Evolutionary conservation across 495 filamentous ascomycete species (phyloP).

Genomic region (Pyrenula massariospora): DNA sequence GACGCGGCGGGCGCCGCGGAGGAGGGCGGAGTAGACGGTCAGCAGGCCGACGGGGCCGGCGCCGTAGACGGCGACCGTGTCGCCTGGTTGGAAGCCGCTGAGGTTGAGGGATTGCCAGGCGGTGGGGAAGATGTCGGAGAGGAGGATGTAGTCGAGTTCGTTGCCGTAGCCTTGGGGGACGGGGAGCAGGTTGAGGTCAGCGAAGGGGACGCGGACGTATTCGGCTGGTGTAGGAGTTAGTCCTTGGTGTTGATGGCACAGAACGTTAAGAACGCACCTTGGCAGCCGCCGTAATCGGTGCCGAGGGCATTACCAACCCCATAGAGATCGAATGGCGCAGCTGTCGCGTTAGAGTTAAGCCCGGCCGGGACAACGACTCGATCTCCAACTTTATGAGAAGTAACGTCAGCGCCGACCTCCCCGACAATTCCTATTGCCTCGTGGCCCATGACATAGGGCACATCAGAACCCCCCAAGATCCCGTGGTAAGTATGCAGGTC

Average conservation of each 20-base stretch:
- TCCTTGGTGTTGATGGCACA: slow-evolving; percentile 10
- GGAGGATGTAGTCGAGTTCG: slow-evolving; percentile 19
- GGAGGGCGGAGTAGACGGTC: slow-evolving; percentile 22
- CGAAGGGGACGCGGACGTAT: slow-evolving; percentile 21
- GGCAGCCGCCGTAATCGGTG: neutral
- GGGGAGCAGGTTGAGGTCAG: slow-evolving; percentile 14
- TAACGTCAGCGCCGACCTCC: slow-evolving; percentile 12
- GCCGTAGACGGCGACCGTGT: slow-evolving; percentile 28
- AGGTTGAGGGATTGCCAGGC: slow-evolving; percentile 16
- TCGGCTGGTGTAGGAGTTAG: slow-evolving; percentile 11
- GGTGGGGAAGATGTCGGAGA: slow-evolving; percentile 24
- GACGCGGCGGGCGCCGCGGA: slow-evolving; percentile 20
- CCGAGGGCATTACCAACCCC: neutral
- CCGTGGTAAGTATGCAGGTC: slow-evolving; percentile 18
- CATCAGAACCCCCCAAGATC: slow-evolving; percentile 1
- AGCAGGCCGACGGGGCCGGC: slow-evolving; percentile 27
- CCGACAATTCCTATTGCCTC: slow-evolving; percentile 21
- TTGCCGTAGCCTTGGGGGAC: slow-evolving; percentile 10
- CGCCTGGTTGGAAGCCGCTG: slow-evolving; percentile 18
- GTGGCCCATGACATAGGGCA: slow-evolving; percentile 18
- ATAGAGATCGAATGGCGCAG: slow-evolving; percentile 33
- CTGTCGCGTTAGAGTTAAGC: slow-evolving; percentile 44
- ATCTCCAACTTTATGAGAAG: slow-evolving; percentile 16
- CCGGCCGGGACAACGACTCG: slow-evolving; percentile 13
- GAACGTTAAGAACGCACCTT: slow-evolving; percentile 6